Evolutionary conservation across 1,139 yeast species (phyloP).

Genomic region (Geotrichum siamense): DNA sequence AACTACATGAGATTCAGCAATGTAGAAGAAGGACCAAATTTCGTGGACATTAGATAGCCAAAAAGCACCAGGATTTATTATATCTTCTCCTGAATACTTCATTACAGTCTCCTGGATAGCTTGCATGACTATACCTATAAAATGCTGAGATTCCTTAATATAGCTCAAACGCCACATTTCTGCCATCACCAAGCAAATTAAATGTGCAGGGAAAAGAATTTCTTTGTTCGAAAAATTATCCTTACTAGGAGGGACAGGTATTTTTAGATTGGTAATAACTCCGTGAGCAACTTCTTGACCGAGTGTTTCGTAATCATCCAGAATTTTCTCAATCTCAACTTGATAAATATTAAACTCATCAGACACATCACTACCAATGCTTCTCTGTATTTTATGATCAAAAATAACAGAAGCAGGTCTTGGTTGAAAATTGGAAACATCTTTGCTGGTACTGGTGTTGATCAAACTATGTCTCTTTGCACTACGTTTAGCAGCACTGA

Average conservation of each 20-base stretch:
- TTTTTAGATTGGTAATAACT: conserved; percentile 75
- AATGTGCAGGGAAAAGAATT: conserved; percentile 93
- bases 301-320: conserved; percentile 72
- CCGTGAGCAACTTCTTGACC: conserved; percentile 87
- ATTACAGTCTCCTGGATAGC: conserved; percentile 62
- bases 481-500: conserved; percentile 28
- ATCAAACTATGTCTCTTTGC: conserved; percentile 31
- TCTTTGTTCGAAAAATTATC: conserved; percentile 84
- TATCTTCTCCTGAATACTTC: conserved; percentile 64
- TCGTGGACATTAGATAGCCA: conserved; percentile 98
- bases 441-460: conserved; percentile 22
- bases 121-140: conserved; percentile 82
- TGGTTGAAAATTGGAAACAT: conserved; percentile 29
- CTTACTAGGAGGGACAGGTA: conserved; percentile 76
- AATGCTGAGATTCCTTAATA: conserved; percentile 85
- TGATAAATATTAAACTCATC: conserved; percentile 30
- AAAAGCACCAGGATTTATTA: conserved; percentile 89
- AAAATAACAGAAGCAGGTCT: conserved; percentile 33
- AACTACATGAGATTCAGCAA: conserved; percentile 84
- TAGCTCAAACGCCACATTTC: conserved; percentile 99
- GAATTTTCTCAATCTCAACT: conserved; percentile 38
- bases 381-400: conserved; percentile 25
- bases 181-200: conserved; percentile 80
- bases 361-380: conserved; percentile 27
- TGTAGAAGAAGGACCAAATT: conserved; percentile 84